These are phyloP conservation scores for Durusdinium trenchii DNA, from an alignment of 73 alveolate genomes.

Conservation along the genomic window DNA sequence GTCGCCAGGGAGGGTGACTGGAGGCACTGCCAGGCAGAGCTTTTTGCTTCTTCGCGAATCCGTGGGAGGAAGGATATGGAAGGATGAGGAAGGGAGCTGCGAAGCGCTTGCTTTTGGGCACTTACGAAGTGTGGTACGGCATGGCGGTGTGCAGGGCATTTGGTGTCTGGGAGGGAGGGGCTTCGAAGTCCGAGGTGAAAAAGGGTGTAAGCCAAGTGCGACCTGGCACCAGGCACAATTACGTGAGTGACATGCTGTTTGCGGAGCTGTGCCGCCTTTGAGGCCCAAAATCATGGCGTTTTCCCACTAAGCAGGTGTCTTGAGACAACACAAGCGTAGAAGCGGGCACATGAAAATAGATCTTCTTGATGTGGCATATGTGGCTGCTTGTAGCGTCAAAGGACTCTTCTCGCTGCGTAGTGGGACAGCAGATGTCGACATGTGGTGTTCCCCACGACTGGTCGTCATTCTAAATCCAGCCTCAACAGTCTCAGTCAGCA, in stretches of 20 bases:
- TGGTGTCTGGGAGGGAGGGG: background rate
- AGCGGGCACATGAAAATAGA: background rate
- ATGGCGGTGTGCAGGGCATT: background rate
- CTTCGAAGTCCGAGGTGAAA: background rate
- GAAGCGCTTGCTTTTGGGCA: no score
- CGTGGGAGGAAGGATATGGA: background rate
- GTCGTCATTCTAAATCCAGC: no score
- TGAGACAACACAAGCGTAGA: background rate
- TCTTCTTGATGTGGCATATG: background rate
- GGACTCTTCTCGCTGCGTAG: no score
- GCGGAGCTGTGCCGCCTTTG: no score
- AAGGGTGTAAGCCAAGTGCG: no score
- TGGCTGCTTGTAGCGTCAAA: background rate
- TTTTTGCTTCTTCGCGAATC: background rate
- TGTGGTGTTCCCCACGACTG: no score
- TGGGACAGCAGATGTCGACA: no score
- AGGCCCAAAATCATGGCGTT: no score
- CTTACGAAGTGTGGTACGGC: background rate
- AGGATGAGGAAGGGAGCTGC: background rate
- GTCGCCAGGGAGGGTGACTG: conserved; percentile 43
- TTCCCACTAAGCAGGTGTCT: background rate
- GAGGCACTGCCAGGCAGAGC: conserved; percentile 32
- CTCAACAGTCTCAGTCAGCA: no score
- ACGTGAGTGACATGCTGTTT: no score
- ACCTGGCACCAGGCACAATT: no score